A percentile compares a stretch with the other conserved stretches of the same genome.
These are phyloP conservation scores for Aphelidium insulamus DNA, from an alignment of 371 early-diverging fungal species.

Conservation along the genomic window DNA sequence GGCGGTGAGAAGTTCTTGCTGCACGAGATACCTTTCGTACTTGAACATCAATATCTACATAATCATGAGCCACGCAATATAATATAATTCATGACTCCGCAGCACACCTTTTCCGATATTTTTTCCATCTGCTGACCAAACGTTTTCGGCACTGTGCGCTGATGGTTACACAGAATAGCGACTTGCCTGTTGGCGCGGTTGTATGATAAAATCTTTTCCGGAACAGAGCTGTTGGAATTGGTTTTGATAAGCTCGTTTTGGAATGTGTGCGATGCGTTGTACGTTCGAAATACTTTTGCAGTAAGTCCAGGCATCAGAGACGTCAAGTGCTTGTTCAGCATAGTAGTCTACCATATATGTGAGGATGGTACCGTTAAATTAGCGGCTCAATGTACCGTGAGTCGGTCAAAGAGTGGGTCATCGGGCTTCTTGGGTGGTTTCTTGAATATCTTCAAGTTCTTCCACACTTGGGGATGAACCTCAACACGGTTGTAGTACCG, in stretches of 20 bases:
- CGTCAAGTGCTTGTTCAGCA: conserved; percentile 70
- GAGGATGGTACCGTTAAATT: neutral
- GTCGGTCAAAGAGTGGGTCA: conserved; percentile 67
- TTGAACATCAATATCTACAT: conserved; percentile 1
- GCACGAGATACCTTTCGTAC: neutral
- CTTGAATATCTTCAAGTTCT: conserved; percentile 73
- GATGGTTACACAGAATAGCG: conserved; percentile 94
- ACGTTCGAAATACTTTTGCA: conserved; percentile 97
- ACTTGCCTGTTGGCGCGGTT: conserved; percentile 91
- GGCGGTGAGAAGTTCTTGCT: conserved; percentile 8
- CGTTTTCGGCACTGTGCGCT: conserved; percentile 59
- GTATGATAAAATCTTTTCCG: conserved; percentile 75
- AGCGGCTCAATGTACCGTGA: conserved; percentile 29
- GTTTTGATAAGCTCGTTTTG: conserved; percentile 52
- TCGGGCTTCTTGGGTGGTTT: conserved; percentile 40
- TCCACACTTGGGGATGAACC: conserved; percentile 69
- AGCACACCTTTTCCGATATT: conserved; percentile 42
- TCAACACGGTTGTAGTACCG: conserved; percentile 69
- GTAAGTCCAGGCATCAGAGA: conserved; percentile 74
- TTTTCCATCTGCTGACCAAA: conserved; percentile 54
- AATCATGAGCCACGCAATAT: neutral
- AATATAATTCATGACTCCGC: neutral
- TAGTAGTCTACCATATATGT: conserved; percentile 18
- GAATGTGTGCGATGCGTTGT: conserved; percentile 85
- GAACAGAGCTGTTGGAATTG: conserved; percentile 46